Evolutionary conservation across 2,329 filamentous ascomycete genomes (phyloP), one percentile per base, ranked within the genome.

Genomic region (Talaromyces verruculosus): DNA sequence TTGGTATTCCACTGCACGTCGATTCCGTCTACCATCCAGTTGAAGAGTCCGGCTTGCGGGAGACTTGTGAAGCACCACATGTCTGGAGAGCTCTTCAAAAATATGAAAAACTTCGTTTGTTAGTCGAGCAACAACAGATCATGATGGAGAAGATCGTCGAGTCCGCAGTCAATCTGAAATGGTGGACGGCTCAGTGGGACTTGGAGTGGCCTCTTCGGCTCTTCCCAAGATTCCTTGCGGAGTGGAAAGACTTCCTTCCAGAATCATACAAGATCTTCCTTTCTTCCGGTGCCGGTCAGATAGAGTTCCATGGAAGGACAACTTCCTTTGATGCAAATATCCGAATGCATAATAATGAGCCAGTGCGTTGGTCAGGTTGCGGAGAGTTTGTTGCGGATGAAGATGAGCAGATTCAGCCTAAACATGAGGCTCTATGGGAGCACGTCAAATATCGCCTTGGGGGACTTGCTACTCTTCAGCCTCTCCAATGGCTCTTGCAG

Each of bases 161-260:
- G 41, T 64, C 70, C 13, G 68, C 74, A 35, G 43, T 75, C 10
- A 63, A 72, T 28, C 65, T 71, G 22, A 63, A 67, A 15, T 43
- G 64, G 2, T 74, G 70, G 72, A 68, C 69, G 17, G 2, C 28
- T 25, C 28, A 4, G 2, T 19, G 8, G n/a, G 22, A 33, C 43
- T 62, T 60, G 6, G 65, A 51, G 11, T 82, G 78, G 79, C 69
- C 75, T 47, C 69, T 70, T 15, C 70, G 73, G 17, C 65, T 74
- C 0, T 69, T 85, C 2, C 84, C 84, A 0, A 71, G 75, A 7
- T 70, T 83, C 35, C 68, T 85, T n/a, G 72, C 76, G 57, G 82
- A 84, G 70, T 86, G 84, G 75, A 72, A 72, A 13, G 76, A 78
- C 47, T 84, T 85, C 65, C 63, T 86, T 7, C 80, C 80, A 0